Evolutionary conservation across 2,329 filamentous ascomycete genomes (phyloP).

Genomic region (Fusarium sp.): DNA sequence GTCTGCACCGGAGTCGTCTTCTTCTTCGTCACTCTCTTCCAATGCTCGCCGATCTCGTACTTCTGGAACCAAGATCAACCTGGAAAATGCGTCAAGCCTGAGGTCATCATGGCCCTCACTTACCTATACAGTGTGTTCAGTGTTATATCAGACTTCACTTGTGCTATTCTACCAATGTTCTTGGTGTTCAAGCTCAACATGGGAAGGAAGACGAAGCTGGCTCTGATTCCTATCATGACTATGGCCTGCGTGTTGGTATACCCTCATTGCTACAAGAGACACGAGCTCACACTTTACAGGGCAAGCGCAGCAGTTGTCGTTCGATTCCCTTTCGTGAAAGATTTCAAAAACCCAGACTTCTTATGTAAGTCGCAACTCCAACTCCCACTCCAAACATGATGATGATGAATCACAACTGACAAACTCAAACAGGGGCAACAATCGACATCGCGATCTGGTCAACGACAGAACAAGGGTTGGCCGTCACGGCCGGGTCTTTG

Average conservation of each 20-base stretch:
- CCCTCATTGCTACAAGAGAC: neutral
- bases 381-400: neutral
- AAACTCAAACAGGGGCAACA: conserved; percentile 45
- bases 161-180: conserved; percentile 62
- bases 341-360: conserved; percentile 53
- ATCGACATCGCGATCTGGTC: conserved; percentile 60
- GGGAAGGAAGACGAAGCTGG: conserved; percentile 59
- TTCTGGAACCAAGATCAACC: conserved; percentile 51
- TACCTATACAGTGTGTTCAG: conserved; percentile 62
- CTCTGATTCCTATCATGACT: conserved; percentile 61
- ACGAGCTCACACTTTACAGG: conserved; percentile 41
- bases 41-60: conserved; percentile 51
- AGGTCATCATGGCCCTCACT: conserved; percentile 60
- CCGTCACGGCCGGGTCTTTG: conserved; percentile 58
- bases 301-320: conserved; percentile 57
- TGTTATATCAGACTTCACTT: conserved; percentile 60
- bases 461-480: conserved; percentile 56
- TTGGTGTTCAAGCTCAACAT: conserved; percentile 66
- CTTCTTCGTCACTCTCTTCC: conserved; percentile 53
- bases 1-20: conserved; percentile 50
- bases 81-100: conserved; percentile 50
- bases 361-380: conserved; percentile 48
- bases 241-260: conserved; percentile 62
- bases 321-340: conserved; percentile 51
- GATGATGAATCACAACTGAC: conserved; percentile 3